These are phyloP conservation scores for Berberis thunbergii DNA, from an alignment of 164 flowering plant species.

Conservation along the genomic window DNA sequence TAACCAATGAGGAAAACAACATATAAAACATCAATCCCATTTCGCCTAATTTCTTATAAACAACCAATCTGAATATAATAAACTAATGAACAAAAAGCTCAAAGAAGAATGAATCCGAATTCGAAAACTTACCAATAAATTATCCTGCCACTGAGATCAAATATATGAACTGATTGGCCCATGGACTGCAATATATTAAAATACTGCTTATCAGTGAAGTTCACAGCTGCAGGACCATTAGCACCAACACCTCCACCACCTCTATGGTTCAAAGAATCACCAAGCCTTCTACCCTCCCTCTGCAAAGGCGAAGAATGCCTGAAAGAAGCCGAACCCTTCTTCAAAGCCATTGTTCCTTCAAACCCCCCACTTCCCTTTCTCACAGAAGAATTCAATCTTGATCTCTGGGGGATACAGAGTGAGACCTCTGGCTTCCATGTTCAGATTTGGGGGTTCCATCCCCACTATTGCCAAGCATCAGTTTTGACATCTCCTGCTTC, in stretches of 20 bases:
- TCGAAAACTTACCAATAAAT: slow-evolving; percentile 63
- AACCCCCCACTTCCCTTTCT: slow-evolving; percentile 15
- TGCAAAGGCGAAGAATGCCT: slow-evolving; percentile 81
- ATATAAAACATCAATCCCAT: too few species aligned
- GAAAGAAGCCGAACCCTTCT: slow-evolving; percentile 42
- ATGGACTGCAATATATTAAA: slow-evolving; percentile 82
- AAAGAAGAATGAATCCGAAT: not conserved
- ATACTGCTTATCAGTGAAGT: slow-evolving; percentile 59
- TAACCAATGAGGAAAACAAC: too few species aligned
- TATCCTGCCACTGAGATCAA: slow-evolving; percentile 48
- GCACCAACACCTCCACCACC: slow-evolving; percentile 3
- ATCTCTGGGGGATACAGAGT: slow-evolving; percentile 63
- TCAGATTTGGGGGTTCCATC: slow-evolving; percentile 10
- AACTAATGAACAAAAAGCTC: not conserved
- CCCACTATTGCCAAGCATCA: slow-evolving; percentile 15
- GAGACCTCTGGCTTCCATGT: slow-evolving; percentile 43
- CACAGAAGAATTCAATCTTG: slow-evolving; percentile 18
- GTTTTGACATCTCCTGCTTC: slow-evolving; percentile 67
- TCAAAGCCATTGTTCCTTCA: slow-evolving; percentile 27
- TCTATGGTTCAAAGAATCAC: slow-evolving; percentile 15
- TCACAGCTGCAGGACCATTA: slow-evolving; percentile 33
- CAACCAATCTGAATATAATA: not conserved
- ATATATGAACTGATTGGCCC: slow-evolving; percentile 86
- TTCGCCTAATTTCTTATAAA: too few species aligned
- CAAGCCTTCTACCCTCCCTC: slow-evolving; percentile 47